Conservation (phyloP, 306 rosid species). For the Inga laurina region DNA sequence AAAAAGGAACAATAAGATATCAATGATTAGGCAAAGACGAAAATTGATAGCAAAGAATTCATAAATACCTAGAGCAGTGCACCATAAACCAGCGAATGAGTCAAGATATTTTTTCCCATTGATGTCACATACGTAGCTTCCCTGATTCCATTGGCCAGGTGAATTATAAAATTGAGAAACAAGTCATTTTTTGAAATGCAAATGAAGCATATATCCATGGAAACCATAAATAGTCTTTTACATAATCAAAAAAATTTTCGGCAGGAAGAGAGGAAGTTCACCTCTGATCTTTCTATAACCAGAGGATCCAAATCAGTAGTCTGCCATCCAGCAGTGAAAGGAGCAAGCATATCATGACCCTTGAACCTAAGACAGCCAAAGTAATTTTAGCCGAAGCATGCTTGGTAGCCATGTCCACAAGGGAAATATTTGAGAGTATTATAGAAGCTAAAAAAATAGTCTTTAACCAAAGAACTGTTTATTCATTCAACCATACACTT, state of each 20-base stretch:
- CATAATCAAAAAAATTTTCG: background rate
- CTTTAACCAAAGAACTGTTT: conserved; percentile 11
- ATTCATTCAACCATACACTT: conserved; percentile 22
- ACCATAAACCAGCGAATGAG: conserved; percentile 95
- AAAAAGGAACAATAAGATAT: conserved; percentile 1
- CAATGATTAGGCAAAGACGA: conserved; percentile 4
- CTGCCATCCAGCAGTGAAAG: conserved; percentile 94
- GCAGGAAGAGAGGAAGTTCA: conserved; percentile 30
- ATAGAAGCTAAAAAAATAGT: background rate
- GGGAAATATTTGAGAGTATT: background rate
- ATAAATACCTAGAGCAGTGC: conserved; percentile 67
- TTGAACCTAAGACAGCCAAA: conserved; percentile 53
- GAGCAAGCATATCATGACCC: conserved; percentile 97
- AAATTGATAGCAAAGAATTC: background rate
- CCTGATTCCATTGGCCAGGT: conserved; percentile 57
- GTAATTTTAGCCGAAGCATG: conserved; percentile 29
- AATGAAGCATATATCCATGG: background rate
- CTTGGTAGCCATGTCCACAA: conserved; percentile 1
- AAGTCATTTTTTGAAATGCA: conserved; percentile 5
- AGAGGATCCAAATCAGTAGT: conserved; percentile 63
- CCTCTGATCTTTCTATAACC: conserved; percentile 86
- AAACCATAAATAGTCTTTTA: background rate
- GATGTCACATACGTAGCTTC: conserved; percentile 83
- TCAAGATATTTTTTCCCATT: conserved; percentile 92
- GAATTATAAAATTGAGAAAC: conserved; percentile 12